These are phyloP conservation scores for Citrullus colocynthis DNA, from an alignment of 306 rosid species.

Conservation along the genomic window DNA sequence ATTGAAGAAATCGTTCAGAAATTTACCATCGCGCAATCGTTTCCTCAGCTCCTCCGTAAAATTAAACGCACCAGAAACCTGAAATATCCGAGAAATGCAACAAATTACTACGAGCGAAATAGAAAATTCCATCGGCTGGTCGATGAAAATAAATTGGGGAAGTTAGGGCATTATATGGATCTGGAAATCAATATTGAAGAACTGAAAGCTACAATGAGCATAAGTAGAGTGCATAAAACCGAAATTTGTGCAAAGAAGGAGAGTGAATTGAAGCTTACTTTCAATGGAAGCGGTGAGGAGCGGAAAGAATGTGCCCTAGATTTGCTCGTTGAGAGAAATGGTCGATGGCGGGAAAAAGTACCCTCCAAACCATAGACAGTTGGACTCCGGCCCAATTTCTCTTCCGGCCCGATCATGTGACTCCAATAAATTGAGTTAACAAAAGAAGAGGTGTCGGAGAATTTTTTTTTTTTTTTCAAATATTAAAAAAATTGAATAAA, in stretches of 20 bases:
- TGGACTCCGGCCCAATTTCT: conserved; percentile 7
- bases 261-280: conserved; percentile 2
- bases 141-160: neutral
- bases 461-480: no score
- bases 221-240: neutral
- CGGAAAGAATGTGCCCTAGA: conserved; percentile 3
- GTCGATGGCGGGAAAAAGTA: conserved; percentile 3
- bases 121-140: neutral
- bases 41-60: conserved; percentile 7
- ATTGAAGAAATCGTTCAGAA: neutral
- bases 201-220: neutral
- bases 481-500: no score
- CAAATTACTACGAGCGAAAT: neutral
- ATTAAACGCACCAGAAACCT: neutral
- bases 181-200: neutral
- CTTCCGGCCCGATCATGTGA: neutral
- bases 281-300: neutral
- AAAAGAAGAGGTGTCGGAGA: no score
- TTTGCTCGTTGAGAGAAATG: conserved; percentile 4
- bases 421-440: no score
- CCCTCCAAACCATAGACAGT: neutral
- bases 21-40: conserved; percentile 17
- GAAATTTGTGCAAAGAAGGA: neutral
- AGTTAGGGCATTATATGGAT: neutral
- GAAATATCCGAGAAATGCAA: neutral